A percentile compares a stretch with the other conserved stretches of the same genome.
phyloP scores from a whole-genome alignment of 2,329 filamentous ascomycete genomes.

The Talaromyces sp. region DNA sequence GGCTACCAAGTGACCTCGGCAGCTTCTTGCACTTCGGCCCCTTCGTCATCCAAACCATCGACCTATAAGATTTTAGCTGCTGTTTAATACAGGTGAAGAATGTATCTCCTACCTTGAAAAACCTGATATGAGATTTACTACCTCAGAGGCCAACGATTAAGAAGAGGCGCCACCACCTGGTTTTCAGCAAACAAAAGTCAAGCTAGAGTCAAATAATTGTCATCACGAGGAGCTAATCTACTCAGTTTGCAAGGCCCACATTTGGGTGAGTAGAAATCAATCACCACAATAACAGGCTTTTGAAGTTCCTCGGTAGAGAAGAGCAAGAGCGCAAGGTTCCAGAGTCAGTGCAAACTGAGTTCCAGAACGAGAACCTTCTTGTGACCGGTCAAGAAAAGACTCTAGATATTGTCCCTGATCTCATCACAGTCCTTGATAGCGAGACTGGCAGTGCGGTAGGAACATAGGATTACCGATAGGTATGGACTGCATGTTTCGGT shows the following conservation, averaged over 20 bases:
- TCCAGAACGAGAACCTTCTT: conserved; percentile 73
- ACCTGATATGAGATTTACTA: background rate
- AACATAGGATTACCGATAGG: conserved; percentile 55
- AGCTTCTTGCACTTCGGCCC: background rate
- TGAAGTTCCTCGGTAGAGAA: background rate
- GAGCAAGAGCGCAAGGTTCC: too few species aligned
- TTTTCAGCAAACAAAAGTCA: too few species aligned
- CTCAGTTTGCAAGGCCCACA: conserved; percentile 3
- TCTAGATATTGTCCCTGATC: conserved; percentile 25
- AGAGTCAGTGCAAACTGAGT: conserved; percentile 27
- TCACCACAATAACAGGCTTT: conserved; percentile 1
- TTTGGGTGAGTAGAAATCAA: conserved; percentile 8
- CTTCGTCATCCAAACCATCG: background rate
- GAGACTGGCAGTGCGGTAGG: conserved; percentile 57
- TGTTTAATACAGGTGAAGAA: too few species aligned
- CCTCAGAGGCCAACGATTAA: background rate
- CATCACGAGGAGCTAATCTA: background rate
- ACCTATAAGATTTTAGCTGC: background rate
- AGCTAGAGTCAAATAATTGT: background rate
- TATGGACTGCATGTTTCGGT: conserved; percentile 53
- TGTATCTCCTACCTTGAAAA: conserved; percentile 1
- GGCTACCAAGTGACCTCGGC: conserved; percentile 5
- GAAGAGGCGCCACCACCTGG: conserved; percentile 5
- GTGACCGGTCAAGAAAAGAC: conserved; percentile 38
- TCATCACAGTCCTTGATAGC: conserved; percentile 47